Evolutionary conservation across 2,329 filamentous ascomycete species (phyloP).

Genomic region (Exophiala alcalophila): DNA sequence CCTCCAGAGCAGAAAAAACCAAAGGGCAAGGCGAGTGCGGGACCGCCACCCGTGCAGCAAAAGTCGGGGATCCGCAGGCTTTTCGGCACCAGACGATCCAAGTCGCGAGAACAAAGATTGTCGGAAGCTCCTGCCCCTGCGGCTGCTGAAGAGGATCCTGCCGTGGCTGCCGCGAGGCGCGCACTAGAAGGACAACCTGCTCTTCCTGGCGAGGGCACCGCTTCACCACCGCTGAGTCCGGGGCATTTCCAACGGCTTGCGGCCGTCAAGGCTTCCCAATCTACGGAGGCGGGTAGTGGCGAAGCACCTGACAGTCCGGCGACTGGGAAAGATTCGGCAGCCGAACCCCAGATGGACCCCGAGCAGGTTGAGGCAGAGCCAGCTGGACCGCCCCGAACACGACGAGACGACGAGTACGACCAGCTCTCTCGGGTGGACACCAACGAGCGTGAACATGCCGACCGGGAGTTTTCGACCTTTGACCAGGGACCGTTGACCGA

Average conservation of each 20-base stretch:
- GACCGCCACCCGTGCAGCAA: slow-evolving; percentile 25
- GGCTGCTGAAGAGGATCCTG: slow-evolving; percentile 22
- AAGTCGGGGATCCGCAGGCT: slow-evolving; percentile 27
- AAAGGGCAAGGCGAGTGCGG: slow-evolving; percentile 18
- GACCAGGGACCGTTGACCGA: slow-evolving; percentile 86
- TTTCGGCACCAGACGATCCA: slow-evolving; percentile 28
- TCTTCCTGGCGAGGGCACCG: slow-evolving; percentile 16
- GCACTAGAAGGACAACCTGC: slow-evolving; percentile 30
- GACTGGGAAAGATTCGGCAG: slow-evolving; percentile 28
- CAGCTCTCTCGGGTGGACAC: slow-evolving; percentile 60
- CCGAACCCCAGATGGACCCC: slow-evolving; percentile 32
- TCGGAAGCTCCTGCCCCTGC: slow-evolving; percentile 13
- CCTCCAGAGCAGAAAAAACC: slow-evolving; percentile 20
- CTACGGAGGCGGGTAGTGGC: not conserved
- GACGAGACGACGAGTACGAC: slow-evolving; percentile 54
- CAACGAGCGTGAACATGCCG: slow-evolving; percentile 44
- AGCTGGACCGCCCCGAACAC: slow-evolving; percentile 38
- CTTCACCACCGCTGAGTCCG: slow-evolving; percentile 29
- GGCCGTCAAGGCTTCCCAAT: slow-evolving; percentile 6
- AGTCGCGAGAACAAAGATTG: slow-evolving; percentile 14
- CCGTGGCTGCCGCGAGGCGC: slow-evolving; percentile 28
- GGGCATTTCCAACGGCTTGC: slow-evolving; percentile 25
- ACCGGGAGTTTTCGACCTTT: slow-evolving; percentile 62
- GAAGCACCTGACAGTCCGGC: slow-evolving; percentile 12
- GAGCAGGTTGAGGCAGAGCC: slow-evolving; percentile 34